Conservation (phyloP, 495 filamentous ascomycete species). For the Daldinia bambusicola region DNA sequence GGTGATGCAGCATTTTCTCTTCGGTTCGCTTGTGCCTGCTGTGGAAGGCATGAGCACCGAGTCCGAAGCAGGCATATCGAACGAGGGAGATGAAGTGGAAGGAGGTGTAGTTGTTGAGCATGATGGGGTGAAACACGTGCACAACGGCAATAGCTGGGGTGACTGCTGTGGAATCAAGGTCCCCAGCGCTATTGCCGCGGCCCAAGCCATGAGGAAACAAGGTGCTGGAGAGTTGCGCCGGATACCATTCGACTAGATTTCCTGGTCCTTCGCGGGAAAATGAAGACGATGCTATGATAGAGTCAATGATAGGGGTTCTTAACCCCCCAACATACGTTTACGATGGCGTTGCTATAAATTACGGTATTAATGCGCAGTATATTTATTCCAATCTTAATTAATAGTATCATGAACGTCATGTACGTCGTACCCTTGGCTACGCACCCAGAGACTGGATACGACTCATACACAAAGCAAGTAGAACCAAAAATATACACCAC, state of each 20-base stretch:
- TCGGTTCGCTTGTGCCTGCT: constrained; percentile 84
- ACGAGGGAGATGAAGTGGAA: constrained; percentile 61
- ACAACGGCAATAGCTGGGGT: constrained; percentile 79
- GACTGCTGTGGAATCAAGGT: constrained; percentile 99
- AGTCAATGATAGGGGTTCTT: neutral
- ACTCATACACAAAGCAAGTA: too few species aligned
- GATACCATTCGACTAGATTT: constrained; percentile 85
- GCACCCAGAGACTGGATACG: too few species aligned
- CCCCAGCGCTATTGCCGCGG: constrained; percentile 89
- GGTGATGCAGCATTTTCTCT: constrained; percentile 98
- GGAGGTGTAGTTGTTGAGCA: constrained; percentile 68
- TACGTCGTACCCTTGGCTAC: too few species aligned
- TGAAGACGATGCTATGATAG: constrained; percentile 1
- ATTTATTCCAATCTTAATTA: neutral
- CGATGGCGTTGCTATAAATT: neutral
- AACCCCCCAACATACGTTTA: neutral
- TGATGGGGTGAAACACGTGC: constrained; percentile 72
- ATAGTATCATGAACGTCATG: neutral
- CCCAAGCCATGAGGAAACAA: constrained; percentile 83
- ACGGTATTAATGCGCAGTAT: neutral
- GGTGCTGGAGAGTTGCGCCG: constrained; percentile 72
- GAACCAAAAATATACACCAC: too few species aligned
- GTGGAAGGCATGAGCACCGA: constrained; percentile 80
- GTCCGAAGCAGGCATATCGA: constrained; percentile 52
- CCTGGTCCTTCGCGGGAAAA: neutral